These are phyloP conservation scores for Trapa bicornis DNA, from an alignment of 345 rosid species.

Conservation along the genomic window DNA sequence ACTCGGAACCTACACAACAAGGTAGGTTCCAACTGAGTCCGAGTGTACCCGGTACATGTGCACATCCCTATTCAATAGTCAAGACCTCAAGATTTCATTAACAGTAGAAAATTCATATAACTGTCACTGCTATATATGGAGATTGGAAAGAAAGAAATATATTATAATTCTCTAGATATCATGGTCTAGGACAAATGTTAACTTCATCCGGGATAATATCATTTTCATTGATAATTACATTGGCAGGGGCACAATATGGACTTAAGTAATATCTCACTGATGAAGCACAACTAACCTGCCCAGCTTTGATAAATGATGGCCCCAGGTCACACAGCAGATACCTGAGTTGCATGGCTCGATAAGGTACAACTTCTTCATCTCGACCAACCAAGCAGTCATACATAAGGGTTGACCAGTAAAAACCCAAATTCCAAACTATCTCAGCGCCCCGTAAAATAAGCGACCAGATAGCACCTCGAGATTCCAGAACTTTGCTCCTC, in stretches of 20 bases:
- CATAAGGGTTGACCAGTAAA: slow-evolving; percentile 72
- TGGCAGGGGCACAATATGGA: not conserved
- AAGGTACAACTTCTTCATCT: slow-evolving; percentile 80
- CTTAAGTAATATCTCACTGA: not conserved
- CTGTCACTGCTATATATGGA: not conserved
- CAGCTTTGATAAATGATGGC: slow-evolving; percentile 95
- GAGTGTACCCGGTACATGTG: no score
- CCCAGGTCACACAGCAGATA: slow-evolving; percentile 88
- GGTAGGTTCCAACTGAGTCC: no score
- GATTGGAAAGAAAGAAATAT: not conserved
- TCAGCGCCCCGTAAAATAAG: slow-evolving; percentile 66
- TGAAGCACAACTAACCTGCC: slow-evolving; percentile 45
- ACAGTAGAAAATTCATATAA: not conserved
- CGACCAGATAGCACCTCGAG: slow-evolving; percentile 56
- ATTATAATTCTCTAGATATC: not conserved
- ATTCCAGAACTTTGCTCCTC: slow-evolving; percentile 70
- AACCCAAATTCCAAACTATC: slow-evolving; percentile 85
- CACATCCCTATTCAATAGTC: no score
- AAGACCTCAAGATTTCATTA: not conserved
- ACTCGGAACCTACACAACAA: no score
- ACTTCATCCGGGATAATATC: not conserved
- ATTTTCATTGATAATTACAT: not conserved
- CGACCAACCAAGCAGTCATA: slow-evolving; percentile 86
- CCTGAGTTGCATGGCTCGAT: slow-evolving; percentile 88
- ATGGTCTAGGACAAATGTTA: not conserved